Base-by-base conservation (phyloP, 176 grass and related monocot species). In the Pontederia crassipes region DNA sequence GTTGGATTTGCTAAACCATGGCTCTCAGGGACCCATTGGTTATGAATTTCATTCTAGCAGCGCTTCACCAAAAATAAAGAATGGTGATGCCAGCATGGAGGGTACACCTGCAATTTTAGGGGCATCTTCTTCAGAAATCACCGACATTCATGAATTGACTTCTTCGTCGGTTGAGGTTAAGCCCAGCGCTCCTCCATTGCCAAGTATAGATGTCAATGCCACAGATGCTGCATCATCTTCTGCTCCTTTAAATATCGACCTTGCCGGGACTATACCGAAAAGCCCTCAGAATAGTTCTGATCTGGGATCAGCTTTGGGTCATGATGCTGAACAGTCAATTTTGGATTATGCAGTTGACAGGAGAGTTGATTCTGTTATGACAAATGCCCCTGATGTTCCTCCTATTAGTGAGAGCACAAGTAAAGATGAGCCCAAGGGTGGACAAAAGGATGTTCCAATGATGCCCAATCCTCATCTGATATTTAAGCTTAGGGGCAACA, bases 281-380 rank as follows among this genome's bases (percentile, higher is more conserved):
- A 80, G 59, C 48, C 59, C 58, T 54, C 45, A 59, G 24, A 73
- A 72, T 77, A 74, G 67, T 28, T 53, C 68, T 83, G 83, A 82
- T 67, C 71, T 62, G 51, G 64, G 62, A 59, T 58, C 77, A 79
- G 70, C 72, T 74, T 45, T 76, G 53, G 57, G 73, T 76, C 70
- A 29, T 89, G 76, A 81, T 59, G 66, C 45, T 51, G 76, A 89
- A 17, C 65, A 68, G 17, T 79, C 57, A 49, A 61, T 71, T 73
- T 46, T 74, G 63, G 77, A 81, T 77, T 77, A 87, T 71, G 53
- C 65, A 5, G 51, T 69, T 46, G 81, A 85, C 62, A 82, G 69
- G 69, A 81, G 46, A 71, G 55, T 74, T 77, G 88, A 67, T 54
- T 57, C 75, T 17, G 55, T 71, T 70, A 20, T 24, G 61, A 67